Percentiles rank a stretch among this genome's conserved stretches.
Conservation (phyloP, 2,329 filamentous ascomycete species). For the Chrysoporthe austroafricana region DNA sequence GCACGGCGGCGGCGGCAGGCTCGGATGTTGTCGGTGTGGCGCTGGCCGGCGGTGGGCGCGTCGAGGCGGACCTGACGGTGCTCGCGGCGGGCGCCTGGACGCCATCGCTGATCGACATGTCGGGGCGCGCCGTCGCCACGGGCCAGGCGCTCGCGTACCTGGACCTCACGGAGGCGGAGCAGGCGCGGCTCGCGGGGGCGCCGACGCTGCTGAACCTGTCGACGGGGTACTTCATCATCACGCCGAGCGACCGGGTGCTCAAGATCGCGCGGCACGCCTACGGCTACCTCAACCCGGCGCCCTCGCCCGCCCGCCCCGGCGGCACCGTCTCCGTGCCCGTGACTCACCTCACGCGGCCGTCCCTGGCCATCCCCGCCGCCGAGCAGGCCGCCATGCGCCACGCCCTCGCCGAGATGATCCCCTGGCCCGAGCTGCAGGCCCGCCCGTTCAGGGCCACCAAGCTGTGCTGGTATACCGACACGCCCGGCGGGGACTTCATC, state of each 20-base stretch:
- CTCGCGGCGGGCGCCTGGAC: conserved; percentile 91
- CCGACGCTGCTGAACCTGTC: conserved; percentile 76
- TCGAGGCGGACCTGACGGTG: conserved; percentile 67
- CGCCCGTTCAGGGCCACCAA: conserved; percentile 65
- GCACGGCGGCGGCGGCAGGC: too few species aligned
- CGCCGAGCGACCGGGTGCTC: conserved; percentile 63
- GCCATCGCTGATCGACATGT: conserved; percentile 73
- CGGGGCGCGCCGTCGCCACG: conserved; percentile 76
- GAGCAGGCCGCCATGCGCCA: conserved; percentile 64
- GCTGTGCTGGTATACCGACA: conserved; percentile 79
- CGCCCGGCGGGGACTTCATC: conserved; percentile 71
- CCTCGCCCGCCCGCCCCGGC: conserved; percentile 24
- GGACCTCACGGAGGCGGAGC: conserved; percentile 72
- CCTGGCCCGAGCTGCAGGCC: conserved; percentile 56
- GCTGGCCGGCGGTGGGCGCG: conserved; percentile 56
- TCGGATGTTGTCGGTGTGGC: conserved; percentile 33
- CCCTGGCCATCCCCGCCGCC: conserved; percentile 53
- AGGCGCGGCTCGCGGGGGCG: conserved; percentile 63
- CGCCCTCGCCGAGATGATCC: conserved; percentile 64
- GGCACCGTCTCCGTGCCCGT: conserved; percentile 43
- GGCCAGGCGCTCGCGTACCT: conserved; percentile 83
- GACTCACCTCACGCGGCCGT: conserved; percentile 54
- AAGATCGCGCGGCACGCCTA: conserved; percentile 73
- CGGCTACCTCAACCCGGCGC: conserved; percentile 64
- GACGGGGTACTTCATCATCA: conserved; percentile 75